Percentiles rank a stretch among this genome's conserved stretches.
These are phyloP conservation scores for Chlorella sp. DNA, from an alignment of 139 green algal species.

Conservation along the genomic window DNA sequence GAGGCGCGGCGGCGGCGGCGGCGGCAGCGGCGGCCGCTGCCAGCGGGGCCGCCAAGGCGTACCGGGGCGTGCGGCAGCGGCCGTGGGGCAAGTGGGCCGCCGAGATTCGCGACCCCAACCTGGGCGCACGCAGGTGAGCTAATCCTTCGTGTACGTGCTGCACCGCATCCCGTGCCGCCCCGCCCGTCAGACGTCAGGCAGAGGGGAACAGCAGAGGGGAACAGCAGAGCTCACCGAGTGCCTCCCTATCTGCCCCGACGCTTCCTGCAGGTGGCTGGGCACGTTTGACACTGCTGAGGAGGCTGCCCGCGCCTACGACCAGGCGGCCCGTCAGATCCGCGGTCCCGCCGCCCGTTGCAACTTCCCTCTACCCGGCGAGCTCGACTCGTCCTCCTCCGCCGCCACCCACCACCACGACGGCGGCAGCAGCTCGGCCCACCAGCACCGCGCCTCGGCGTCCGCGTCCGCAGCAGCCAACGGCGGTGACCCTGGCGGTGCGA, in stretches of 20 bases:
- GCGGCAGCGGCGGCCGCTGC: neutral
- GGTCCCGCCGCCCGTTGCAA: constrained; percentile 83
- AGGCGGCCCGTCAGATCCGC: constrained; percentile 81
- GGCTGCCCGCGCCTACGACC: constrained; percentile 89
- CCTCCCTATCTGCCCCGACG: too few relatives aligned
- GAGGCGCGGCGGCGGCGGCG: neutral
- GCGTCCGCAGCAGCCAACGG: too few relatives aligned
- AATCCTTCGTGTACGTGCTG: too few relatives aligned
- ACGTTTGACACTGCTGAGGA: constrained; percentile 75
- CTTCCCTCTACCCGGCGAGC: constrained; percentile 58
- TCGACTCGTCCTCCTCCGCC: too few relatives aligned
- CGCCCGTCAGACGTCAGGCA: too few relatives aligned
- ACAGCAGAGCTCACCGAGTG: too few relatives aligned
- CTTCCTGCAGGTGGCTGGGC: constrained; percentile 35
- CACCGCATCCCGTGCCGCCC: too few relatives aligned
- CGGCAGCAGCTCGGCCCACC: too few relatives aligned
- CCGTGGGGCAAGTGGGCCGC: constrained; percentile 98
- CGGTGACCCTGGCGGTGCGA: too few relatives aligned
- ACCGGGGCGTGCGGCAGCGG: constrained; percentile 89
- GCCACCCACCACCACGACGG: too few relatives aligned
- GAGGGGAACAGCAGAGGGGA: too few relatives aligned
- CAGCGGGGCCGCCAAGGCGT: constrained; percentile 82
- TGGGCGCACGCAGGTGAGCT: constrained; percentile 68
- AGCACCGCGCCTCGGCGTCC: too few relatives aligned
- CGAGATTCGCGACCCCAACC: constrained; percentile 93